phyloP scores from a whole-genome alignment of 1,139 yeast species.

The Scheffersomyces segobiensis region DNA sequence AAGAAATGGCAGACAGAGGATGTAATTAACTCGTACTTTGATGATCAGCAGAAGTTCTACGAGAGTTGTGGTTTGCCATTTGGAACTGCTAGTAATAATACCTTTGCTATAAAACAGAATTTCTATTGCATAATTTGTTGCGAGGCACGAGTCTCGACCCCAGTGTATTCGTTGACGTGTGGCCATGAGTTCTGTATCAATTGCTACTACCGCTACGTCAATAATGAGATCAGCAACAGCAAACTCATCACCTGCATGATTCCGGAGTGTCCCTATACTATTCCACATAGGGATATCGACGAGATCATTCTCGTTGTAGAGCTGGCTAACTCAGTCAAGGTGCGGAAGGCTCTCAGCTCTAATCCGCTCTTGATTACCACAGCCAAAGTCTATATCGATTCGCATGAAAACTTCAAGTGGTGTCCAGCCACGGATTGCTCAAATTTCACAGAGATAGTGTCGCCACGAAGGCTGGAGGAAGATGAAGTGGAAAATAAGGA shows the following conservation, averaged over 20 bases:
- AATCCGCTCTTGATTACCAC: conserved; percentile 20
- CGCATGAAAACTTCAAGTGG: conserved; percentile 56
- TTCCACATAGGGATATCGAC: conserved; percentile 34
- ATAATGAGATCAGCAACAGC: conserved; percentile 52
- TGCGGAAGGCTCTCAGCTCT: conserved; percentile 8
- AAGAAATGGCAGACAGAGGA: conserved; percentile 77
- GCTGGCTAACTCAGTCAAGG: conserved; percentile 7
- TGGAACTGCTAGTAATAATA: conserved; percentile 15
- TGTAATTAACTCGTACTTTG: conserved; percentile 67
- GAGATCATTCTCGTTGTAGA: conserved; percentile 13
- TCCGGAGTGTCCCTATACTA: conserved; percentile 30
- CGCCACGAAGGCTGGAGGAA: conserved; percentile 7
- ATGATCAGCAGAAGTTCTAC: conserved; percentile 45
- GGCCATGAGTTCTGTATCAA: conserved; percentile 66
- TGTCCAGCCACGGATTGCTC: conserved; percentile 90
- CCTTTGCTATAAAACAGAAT: conserved; percentile 15
- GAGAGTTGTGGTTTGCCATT: conserved; percentile 49
- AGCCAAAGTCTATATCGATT: conserved; percentile 53
- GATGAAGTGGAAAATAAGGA: conserved; percentile 31
- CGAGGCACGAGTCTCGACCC: conserved; percentile 42
- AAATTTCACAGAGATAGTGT: conserved; percentile 53
- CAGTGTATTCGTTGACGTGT: conserved; percentile 61
- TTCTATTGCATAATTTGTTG: conserved; percentile 73
- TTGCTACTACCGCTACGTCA: conserved; percentile 66
- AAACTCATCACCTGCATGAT: conserved; percentile 69